Evolutionary conservation across 495 filamentous ascomycete genomes (phyloP).

Genomic region (Penicillium flavigenum): DNA sequence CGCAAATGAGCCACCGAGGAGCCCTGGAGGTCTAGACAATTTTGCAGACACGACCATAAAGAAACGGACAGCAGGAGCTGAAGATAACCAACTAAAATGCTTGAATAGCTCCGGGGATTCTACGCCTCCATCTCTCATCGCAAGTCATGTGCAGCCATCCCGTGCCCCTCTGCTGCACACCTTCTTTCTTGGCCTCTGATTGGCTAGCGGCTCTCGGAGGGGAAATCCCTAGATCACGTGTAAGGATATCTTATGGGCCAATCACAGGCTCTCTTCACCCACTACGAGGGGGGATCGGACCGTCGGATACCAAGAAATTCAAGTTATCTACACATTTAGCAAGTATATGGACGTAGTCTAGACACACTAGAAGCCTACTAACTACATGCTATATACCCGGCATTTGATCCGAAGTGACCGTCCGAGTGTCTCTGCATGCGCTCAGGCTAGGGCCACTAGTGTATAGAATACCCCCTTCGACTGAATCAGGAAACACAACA

Average conservation of each 20-base stretch:
- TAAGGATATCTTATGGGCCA: not conserved
- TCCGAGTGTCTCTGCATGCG: slow-evolving; percentile 2
- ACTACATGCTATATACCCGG: no score
- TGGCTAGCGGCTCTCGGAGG: slow-evolving; percentile 28
- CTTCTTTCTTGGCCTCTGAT: slow-evolving; percentile 24
- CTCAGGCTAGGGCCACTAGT: slow-evolving; percentile 3
- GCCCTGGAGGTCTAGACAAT: not conserved
- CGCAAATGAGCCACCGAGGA: not conserved
- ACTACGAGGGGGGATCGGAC: slow-evolving; percentile 4
- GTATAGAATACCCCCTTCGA: not conserved
- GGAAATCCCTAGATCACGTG: slow-evolving; percentile 34
- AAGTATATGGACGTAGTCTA: not conserved
- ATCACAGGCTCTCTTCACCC: slow-evolving; percentile 1
- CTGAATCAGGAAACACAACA: not conserved
- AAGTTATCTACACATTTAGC: not conserved
- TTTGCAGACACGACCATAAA: not conserved
- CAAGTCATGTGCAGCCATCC: slow-evolving; percentile 46
- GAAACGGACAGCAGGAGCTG: slow-evolving; percentile 3
- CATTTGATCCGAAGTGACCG: not conserved
- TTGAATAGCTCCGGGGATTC: not conserved
- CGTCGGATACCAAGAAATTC: slow-evolving; percentile 3
- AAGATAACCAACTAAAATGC: slow-evolving; percentile 13
- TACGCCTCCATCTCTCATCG: slow-evolving; percentile 4
- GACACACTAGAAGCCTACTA: not conserved
- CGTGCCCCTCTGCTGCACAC: slow-evolving; percentile 37